A percentile compares a stretch with the other conserved stretches of the same genome.
phyloP scores from a whole-genome alignment of 2,329 filamentous ascomycete species.

The Claviceps sorghi region DNA sequence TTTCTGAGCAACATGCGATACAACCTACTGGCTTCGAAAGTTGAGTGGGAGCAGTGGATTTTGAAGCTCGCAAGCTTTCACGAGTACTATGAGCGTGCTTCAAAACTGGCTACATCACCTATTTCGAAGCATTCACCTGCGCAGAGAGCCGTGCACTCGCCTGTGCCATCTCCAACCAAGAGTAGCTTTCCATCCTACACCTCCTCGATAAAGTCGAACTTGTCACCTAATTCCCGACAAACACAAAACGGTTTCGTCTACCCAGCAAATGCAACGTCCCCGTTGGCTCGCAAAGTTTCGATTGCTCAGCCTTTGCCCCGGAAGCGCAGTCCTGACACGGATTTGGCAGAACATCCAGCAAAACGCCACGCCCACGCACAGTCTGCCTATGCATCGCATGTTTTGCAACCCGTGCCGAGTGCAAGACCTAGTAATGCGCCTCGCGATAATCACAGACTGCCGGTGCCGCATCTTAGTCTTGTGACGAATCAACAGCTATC shows the following conservation, averaged over 20 bases:
- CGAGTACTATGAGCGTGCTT: conserved; percentile 64
- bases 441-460: conserved; percentile 33
- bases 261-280: conserved; percentile 28
- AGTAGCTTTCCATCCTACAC: conserved; percentile 21
- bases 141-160: conserved; percentile 26
- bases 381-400: conserved; percentile 8
- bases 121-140: conserved; percentile 27
- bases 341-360: conserved; percentile 37
- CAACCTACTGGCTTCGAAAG: conserved; percentile 71
- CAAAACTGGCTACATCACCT: conserved; percentile 27
- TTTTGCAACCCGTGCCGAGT: conserved; percentile 6
- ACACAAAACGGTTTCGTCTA: conserved; percentile 26
- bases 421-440: conserved; percentile 10
- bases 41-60: conserved; percentile 82
- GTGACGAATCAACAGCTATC: conserved; percentile 34
- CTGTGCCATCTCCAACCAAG: conserved; percentile 35
- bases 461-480: conserved; percentile 57
- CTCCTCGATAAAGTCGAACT: conserved; percentile 18
- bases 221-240: conserved; percentile 26
- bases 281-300: conserved; percentile 32
- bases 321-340: conserved; percentile 38
- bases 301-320: conserved; percentile 25
- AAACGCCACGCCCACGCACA: conserved; percentile 28
- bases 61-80: conserved; percentile 67
- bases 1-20: conserved; percentile 98